phyloP scores from a whole-genome alignment of 371 early-diverging fungal genomes.

The Mucor indicus region DNA sequence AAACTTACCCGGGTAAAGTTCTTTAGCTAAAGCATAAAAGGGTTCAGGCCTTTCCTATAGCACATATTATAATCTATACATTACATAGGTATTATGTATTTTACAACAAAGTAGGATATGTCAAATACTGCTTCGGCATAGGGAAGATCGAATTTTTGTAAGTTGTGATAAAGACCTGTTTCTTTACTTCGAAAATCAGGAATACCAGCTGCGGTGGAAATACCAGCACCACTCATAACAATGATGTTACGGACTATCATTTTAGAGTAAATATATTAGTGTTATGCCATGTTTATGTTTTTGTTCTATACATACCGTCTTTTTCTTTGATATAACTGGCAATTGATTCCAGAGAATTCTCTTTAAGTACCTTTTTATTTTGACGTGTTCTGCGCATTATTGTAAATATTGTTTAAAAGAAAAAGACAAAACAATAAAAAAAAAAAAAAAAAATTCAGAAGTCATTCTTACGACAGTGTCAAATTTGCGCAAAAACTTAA shows the following conservation, averaged over 20 bases:
- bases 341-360: conserved; percentile 23
- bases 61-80: not conserved
- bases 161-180: conserved; percentile 91
- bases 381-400: conserved; percentile 4
- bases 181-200: conserved; percentile 91
- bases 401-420: not conserved
- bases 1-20: conserved; percentile 84
- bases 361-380: conserved; percentile 16
- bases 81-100: not conserved
- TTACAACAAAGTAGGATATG: conserved; percentile 78
- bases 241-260: conserved; percentile 70
- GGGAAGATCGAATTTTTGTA: conserved; percentile 82
- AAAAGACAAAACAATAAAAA: not conserved
- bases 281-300: not conserved
- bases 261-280: not conserved
- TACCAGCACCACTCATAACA: conserved; percentile 94
- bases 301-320: conserved; percentile 14
- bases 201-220: conserved; percentile 90
- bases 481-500: no score
- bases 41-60: conserved; percentile 74
- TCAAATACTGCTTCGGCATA: conserved; percentile 95
- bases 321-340: conserved; percentile 27
- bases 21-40: conserved; percentile 88
- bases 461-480: no score
- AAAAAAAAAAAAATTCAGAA: no score